Evolutionary conservation across 2,329 filamentous ascomycete genomes (phyloP).

Genomic region (Colletotrichum viniferum): DNA sequence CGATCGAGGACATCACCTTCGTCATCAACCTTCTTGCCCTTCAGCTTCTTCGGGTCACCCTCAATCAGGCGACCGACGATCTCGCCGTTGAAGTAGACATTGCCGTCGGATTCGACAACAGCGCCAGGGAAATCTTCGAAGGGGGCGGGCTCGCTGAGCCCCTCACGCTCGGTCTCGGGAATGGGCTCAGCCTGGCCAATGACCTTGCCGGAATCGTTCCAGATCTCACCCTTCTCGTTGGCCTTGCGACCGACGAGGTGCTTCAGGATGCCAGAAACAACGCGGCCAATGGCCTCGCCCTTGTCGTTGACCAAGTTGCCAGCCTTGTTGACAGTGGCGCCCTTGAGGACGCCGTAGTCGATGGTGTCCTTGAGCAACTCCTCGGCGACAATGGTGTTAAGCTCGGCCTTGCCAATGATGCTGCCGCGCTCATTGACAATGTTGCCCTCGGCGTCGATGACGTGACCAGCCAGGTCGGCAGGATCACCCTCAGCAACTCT

Average conservation of each 20-base stretch:
- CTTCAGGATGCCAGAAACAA: conserved; percentile 67
- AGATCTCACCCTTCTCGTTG: conserved; percentile 72
- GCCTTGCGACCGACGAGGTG: conserved; percentile 67
- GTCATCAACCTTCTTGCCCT: conserved; percentile 69
- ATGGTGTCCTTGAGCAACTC: conserved; percentile 30
- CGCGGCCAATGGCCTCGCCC: conserved; percentile 61
- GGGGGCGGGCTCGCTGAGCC: conserved; percentile 50
- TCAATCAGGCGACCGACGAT: conserved; percentile 66
- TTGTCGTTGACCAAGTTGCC: conserved; percentile 62
- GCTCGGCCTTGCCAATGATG: conserved; percentile 36
- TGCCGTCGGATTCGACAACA: conserved; percentile 56
- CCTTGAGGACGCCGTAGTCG: conserved; percentile 56
- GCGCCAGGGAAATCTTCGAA: conserved; percentile 65
- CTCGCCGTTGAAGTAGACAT: conserved; percentile 54
- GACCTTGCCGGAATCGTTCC: conserved; percentile 71
- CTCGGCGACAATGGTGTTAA: conserved; percentile 33
- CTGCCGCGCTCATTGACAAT: conserved; percentile 40
- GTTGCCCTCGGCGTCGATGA: conserved; percentile 39
- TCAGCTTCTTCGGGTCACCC: conserved; percentile 67
- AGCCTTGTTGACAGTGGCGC: conserved; percentile 61
- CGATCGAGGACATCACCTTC: conserved; percentile 73
- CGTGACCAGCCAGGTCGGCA: conserved; percentile 37
- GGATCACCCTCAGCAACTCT: conserved; percentile 42
- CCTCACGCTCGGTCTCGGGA: conserved; percentile 57
- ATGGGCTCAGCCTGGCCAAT: conserved; percentile 71